Conservation (phyloP, 1,284 basidiomycete species). For the Ceratobasidium sp. region DNA sequence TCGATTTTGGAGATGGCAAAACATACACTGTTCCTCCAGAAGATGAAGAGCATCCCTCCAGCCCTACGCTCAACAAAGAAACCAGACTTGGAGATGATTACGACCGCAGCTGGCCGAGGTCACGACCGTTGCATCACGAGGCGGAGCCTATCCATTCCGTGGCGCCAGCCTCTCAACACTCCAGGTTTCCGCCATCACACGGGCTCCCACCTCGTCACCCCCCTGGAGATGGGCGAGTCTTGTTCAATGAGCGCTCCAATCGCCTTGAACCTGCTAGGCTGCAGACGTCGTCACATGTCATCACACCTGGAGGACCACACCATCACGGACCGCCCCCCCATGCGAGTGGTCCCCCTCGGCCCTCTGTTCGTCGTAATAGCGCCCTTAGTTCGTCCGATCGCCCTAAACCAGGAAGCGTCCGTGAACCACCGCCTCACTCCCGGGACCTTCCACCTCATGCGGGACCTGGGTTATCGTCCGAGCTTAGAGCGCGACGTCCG, state of each 20-base stretch:
- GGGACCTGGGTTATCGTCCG: slow-evolving; percentile 50
- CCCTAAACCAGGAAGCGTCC: slow-evolving; percentile 48
- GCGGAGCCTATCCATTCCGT: slow-evolving; percentile 34
- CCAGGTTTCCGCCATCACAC: slow-evolving; percentile 50
- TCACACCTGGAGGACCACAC: slow-evolving; percentile 40
- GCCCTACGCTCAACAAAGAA: slow-evolving; percentile 72
- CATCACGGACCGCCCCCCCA: slow-evolving; percentile 52
- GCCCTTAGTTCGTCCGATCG: slow-evolving; percentile 25
- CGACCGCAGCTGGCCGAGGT: slow-evolving; percentile 90
- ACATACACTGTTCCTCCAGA: slow-evolving; percentile 82
- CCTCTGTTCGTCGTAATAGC: slow-evolving; percentile 26
- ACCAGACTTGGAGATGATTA: slow-evolving; percentile 90
- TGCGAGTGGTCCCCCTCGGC: slow-evolving; percentile 57
- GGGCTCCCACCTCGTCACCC: slow-evolving; percentile 47
- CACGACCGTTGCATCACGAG: slow-evolving; percentile 32
- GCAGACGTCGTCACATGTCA: slow-evolving; percentile 30
- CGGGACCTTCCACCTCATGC: slow-evolving; percentile 65
- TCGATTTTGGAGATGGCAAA: slow-evolving; percentile 93
- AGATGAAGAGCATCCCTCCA: slow-evolving; percentile 54
- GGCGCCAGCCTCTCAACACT: slow-evolving; percentile 60
- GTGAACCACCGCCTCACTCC: slow-evolving; percentile 60
- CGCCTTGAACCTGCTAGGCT: slow-evolving; percentile 73
- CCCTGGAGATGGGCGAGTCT: slow-evolving; percentile 63
- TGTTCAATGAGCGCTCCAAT: slow-evolving; percentile 94
- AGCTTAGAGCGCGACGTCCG: slow-evolving; percentile 23